These are phyloP conservation scores for Eryngium alpinum DNA, from an alignment of 140 eudicot species.

Conservation along the genomic window DNA sequence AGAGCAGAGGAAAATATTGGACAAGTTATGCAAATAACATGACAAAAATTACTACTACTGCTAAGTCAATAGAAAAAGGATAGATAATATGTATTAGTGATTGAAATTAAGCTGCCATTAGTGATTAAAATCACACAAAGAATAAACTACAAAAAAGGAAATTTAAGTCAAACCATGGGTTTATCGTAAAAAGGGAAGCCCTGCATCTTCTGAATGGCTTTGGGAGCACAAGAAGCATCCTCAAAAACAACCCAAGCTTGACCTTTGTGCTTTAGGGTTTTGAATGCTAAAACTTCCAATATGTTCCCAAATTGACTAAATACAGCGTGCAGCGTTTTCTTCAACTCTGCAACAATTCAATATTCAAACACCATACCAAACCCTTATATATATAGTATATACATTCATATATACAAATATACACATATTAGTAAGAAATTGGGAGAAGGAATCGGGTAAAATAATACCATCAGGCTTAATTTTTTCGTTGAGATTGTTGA, in stretches of 20 bases:
- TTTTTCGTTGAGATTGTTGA: too few species aligned
- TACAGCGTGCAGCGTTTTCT: constrained; percentile 84
- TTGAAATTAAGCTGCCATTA: background rate
- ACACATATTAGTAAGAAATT: too few species aligned
- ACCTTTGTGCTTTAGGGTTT: constrained; percentile 92
- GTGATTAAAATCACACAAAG: background rate
- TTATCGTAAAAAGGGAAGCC: constrained; percentile 93
- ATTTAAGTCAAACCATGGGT: constrained; percentile 55
- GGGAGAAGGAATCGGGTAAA: too few species aligned
- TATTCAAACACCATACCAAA: background rate
- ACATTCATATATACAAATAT: too few species aligned
- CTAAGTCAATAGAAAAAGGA: too few species aligned
- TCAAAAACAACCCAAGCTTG: constrained; percentile 99
- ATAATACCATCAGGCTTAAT: too few species aligned
- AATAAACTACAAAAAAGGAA: background rate
- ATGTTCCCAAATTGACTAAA: constrained; percentile 90
- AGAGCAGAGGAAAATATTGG: background rate
- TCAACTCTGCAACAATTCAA: constrained; percentile 44
- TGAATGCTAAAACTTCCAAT: constrained; percentile 84
- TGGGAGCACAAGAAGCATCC: constrained; percentile 61
- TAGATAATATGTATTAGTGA: background rate
- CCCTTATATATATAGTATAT: background rate
- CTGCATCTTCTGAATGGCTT: constrained; percentile 84
- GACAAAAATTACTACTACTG: background rate
- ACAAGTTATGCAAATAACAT: background rate